Evolutionary conservation across 257 asterid genomes (phyloP).

Genomic region (Coffea canephora): DNA sequence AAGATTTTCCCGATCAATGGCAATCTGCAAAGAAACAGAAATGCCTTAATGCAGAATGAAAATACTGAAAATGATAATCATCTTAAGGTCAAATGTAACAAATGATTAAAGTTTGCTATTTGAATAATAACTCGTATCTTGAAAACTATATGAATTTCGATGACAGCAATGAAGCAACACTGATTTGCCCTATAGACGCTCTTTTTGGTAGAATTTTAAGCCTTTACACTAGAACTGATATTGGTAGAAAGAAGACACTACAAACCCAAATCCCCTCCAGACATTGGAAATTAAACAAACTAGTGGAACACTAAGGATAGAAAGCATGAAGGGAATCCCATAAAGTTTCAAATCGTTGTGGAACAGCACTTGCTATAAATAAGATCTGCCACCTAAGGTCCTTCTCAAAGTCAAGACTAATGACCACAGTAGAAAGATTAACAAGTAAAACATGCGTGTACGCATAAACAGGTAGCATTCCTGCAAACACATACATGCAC

Average conservation of each 20-base stretch:
- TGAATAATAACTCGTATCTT: not conserved
- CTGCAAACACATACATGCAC: too few species aligned
- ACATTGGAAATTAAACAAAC: not conserved
- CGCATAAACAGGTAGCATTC: too few species aligned
- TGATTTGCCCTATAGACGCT: not conserved
- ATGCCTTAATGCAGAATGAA: slow-evolving; percentile 12
- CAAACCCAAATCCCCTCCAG: not conserved
- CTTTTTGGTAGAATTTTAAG: not conserved
- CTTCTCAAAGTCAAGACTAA: not conserved
- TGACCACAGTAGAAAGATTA: not conserved
- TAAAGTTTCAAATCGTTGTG: not conserved
- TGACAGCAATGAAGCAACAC: not conserved
- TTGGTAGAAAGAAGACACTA: not conserved
- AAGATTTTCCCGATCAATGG: slow-evolving; percentile 65
- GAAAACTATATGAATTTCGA: too few species aligned
- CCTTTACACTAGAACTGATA: not conserved
- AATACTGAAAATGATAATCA: slow-evolving; percentile 19
- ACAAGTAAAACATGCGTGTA: not conserved
- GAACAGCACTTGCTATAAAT: not conserved
- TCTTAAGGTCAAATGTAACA: not conserved
- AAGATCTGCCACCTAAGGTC: not conserved
- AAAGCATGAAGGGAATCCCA: not conserved
- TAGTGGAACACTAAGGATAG: not conserved
- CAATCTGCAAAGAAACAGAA: slow-evolving; percentile 58
- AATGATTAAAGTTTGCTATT: not conserved